Percentiles rank a stretch among this genome's conserved stretches.
Conservation (phyloP, 768 basidiomycete species). For the Pisolithus orientalis region DNA sequence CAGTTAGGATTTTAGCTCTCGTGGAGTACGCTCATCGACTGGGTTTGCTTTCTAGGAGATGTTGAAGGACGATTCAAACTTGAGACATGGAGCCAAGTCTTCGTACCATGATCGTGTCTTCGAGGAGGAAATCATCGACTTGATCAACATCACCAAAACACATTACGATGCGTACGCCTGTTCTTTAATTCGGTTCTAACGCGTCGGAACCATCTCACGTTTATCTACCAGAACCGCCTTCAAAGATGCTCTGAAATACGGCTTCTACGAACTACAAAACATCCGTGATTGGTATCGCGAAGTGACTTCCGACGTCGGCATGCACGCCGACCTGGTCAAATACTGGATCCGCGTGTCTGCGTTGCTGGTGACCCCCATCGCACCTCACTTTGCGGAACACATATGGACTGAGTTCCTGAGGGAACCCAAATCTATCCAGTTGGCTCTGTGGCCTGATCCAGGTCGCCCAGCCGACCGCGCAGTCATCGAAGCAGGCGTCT, state of each 20-base stretch:
- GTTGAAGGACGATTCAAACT: conserved; percentile 57
- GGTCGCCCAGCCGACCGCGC: conserved; percentile 52
- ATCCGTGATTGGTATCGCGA: conserved; percentile 95
- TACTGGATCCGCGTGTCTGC: conserved; percentile 82
- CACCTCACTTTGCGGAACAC: conserved; percentile 92
- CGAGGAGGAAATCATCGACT: conserved; percentile 82
- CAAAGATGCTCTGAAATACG: conserved; percentile 93
- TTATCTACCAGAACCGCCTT: conserved; percentile 66
- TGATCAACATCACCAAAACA: conserved; percentile 75
- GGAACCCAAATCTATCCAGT: conserved; percentile 71
- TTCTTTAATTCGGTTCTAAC: neutral
- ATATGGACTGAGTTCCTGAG: conserved; percentile 75
- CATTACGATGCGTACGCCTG: conserved; percentile 73
- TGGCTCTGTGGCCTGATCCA: conserved; percentile 77
- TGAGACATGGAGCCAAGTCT: conserved; percentile 69
- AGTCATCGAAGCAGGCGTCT: conserved; percentile 66
- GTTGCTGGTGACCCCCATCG: conserved; percentile 78
- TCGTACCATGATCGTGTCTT: conserved; percentile 86
- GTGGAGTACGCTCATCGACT: neutral
- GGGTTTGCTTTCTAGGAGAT: conserved; percentile 53
- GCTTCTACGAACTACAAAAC: conserved; percentile 93
- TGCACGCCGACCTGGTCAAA: conserved; percentile 84
- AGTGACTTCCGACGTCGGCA: conserved; percentile 80
- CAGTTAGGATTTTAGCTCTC: conserved; percentile 11
- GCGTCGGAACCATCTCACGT: neutral